A percentile compares a stretch with the other conserved stretches of the same genome.
Evolutionary conservation across 139 green algal genomes (phyloP).

Genomic region (Chlamydomonas sphaeroides): DNA sequence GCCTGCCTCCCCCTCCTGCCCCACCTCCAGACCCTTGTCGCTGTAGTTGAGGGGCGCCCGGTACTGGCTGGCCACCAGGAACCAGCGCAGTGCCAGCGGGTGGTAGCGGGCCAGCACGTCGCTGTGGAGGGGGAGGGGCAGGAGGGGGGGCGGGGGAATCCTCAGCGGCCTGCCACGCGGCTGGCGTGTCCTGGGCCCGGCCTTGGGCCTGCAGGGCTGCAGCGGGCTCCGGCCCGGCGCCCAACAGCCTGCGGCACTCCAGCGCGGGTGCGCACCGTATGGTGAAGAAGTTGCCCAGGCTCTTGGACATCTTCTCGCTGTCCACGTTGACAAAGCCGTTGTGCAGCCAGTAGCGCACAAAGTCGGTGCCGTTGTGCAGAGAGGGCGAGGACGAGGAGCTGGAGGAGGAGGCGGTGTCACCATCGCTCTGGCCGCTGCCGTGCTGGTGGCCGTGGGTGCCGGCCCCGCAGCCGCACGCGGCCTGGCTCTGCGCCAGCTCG

Average conservation of each 20-base stretch:
- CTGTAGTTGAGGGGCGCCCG: slow-evolving; percentile 93
- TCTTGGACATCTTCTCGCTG: slow-evolving; percentile 98
- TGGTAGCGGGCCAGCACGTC: slow-evolving; percentile 74
- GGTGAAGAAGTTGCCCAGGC: slow-evolving; percentile 98
- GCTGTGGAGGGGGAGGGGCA: background rate
- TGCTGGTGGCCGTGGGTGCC: background rate
- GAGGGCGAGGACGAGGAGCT: background rate
- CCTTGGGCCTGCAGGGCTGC: too few species aligned
- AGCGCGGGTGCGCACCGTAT: slow-evolving; percentile 73
- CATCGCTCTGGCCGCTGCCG: background rate
- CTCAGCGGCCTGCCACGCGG: too few species aligned
- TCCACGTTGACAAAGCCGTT: slow-evolving; percentile 97
- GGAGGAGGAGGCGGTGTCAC: background rate
- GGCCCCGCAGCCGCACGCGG: slow-evolving; percentile 49
- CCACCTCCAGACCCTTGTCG: slow-evolving; percentile 76
- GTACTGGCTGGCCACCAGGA: slow-evolving; percentile 95
- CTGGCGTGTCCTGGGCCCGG: too few species aligned
- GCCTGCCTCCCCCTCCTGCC: background rate
- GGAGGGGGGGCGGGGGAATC: too few species aligned
- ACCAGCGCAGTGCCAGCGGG: slow-evolving; percentile 90
- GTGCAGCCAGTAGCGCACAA: slow-evolving; percentile 95
- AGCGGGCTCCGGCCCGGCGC: too few species aligned
- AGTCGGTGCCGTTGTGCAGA: slow-evolving; percentile 57
- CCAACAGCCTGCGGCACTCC: too few species aligned
- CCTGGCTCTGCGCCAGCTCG: slow-evolving; percentile 90